Percentiles rank a stretch among this genome's conserved stretches.
These are phyloP conservation scores for Tulasnella sp. DNA, from an alignment of 768 basidiomycete species.

Conservation along the genomic window DNA sequence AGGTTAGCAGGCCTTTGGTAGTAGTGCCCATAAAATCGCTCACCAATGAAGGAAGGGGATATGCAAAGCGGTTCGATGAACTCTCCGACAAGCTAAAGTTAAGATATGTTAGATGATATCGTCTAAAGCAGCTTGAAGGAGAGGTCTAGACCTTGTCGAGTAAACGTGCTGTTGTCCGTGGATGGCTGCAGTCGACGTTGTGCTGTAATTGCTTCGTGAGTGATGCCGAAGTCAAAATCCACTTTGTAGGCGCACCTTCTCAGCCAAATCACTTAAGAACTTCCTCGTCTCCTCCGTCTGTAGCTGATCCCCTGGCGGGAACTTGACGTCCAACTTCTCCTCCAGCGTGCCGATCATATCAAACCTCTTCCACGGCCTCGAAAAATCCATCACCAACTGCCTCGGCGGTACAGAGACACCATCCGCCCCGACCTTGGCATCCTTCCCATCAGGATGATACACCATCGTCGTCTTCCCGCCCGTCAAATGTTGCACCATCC, in stretches of 20 bases:
- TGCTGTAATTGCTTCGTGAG: slow-evolving; percentile 39
- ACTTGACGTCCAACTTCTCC: slow-evolving; percentile 81
- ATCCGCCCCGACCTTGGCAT: slow-evolving; percentile 35
- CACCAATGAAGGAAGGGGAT: slow-evolving; percentile 90
- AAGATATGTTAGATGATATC: neutral
- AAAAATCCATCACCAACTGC: slow-evolving; percentile 72
- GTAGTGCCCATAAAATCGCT: slow-evolving; percentile 18
- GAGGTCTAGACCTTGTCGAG: slow-evolving; percentile 73
- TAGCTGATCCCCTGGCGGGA: slow-evolving; percentile 85
- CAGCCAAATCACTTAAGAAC: slow-evolving; percentile 74
- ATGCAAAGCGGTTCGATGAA: slow-evolving; percentile 96
- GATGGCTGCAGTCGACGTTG: slow-evolving; percentile 93
- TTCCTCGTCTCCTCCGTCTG: slow-evolving; percentile 80
- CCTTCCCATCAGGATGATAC: slow-evolving; percentile 93
- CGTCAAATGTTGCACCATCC: slow-evolving; percentile 78
- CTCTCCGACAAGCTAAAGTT: slow-evolving; percentile 79
- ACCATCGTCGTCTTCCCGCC: slow-evolving; percentile 66
- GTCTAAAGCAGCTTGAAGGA: neutral
- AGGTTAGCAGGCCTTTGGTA: neutral
- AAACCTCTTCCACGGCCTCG: slow-evolving; percentile 93
- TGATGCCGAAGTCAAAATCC: neutral
- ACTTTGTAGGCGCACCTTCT: slow-evolving; percentile 49
- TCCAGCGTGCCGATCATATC: slow-evolving; percentile 97
- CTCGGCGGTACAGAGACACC: slow-evolving; percentile 27
- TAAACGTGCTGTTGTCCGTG: slow-evolving; percentile 85